Base-by-base conservation (phyloP, 1,284 basidiomycete species). In the Vanrija pseudolonga region DNA sequence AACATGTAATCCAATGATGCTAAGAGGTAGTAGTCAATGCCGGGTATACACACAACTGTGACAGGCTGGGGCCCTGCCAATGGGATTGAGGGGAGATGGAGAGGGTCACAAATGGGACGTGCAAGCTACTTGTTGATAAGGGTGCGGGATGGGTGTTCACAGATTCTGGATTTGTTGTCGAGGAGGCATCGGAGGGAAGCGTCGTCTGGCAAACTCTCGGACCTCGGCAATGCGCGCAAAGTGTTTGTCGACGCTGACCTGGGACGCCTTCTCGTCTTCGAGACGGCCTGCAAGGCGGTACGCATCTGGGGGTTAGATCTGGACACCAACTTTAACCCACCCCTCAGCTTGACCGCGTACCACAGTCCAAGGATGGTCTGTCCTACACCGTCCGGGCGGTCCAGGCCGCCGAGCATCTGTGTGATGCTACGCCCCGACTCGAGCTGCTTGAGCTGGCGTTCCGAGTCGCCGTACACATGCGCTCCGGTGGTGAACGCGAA, bases 401-500 rank as follows among this genome's bases (percentile, higher is more conserved):
- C 69, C 43, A 55, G 59, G 2, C 70, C 71, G 7, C 73, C 73
- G 20, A 73, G 54, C 28, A 66, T 40, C 17, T 48, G 49, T 1
- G 69, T 63, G 1, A 71, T 45, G n/a, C 64, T 61, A 9, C 55
- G 45, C 3, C 71, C 71, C 6, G 69, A 62, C 41, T 71, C 69
- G 19, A 72, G 65, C 55, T 71, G 69, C 22, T 60, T 58, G 22
- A 64, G 50, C 44, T 61, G 63, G 11, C 62, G 47, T 5, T 72
- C 65, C 18, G 57, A 53, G 20, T 62, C 61, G 15, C 70, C 67
- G 47, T 67, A 70, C 45, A 66, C 49, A 50, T 71, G 68, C 3
- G 60, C 54, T 14, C 61, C 63, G 1, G 72, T 71, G 7, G 71
- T 72, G 61, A 72, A 71, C 12, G 73, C 69, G 32, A 73, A 74